A percentile compares a stretch with the other conserved stretches of the same genome.
Conservation (phyloP, 176 grass and related monocot species). For the Oryza glumipatula region DNA sequence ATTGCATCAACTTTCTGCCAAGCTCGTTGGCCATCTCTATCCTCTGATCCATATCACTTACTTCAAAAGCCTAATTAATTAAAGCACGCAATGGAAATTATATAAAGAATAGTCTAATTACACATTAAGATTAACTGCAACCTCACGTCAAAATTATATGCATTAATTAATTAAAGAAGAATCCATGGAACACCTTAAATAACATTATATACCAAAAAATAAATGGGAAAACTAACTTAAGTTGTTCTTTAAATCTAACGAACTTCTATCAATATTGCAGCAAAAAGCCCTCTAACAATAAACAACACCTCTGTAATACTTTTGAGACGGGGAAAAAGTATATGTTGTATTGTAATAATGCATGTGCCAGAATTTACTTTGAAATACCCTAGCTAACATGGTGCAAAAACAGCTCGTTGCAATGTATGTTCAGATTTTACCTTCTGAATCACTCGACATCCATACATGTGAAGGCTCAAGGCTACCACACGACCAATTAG, state of each 20-base stretch:
- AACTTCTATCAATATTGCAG: neutral
- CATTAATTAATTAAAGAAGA: too few relatives aligned
- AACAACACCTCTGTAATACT: neutral
- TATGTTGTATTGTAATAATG: too few relatives aligned
- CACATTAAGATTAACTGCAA: too few relatives aligned
- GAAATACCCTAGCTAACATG: conserved; percentile 17
- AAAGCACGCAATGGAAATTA: neutral
- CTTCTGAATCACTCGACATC: conserved; percentile 42
- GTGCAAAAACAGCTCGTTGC: neutral
- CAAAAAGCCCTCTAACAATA: neutral
- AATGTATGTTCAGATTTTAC: conserved; percentile 32
- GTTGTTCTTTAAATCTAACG: neutral
- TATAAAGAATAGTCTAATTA: neutral
- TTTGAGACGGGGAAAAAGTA: too few relatives aligned
- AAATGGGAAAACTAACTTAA: neutral
- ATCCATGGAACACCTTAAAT: neutral
- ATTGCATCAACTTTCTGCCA: conserved; percentile 42
- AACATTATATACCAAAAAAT: too few relatives aligned
- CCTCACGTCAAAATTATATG: too few relatives aligned
- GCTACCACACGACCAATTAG: conserved; percentile 46
- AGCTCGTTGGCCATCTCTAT: conserved; percentile 60
- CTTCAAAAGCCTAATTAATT: conserved; percentile 50
- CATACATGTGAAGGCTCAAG: conserved; percentile 46
- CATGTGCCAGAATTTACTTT: neutral
- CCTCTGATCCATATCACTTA: conserved; percentile 45